Evolutionary conservation across 164 flowering plant genomes (phyloP).

Genomic region (Malania oleifera): DNA sequence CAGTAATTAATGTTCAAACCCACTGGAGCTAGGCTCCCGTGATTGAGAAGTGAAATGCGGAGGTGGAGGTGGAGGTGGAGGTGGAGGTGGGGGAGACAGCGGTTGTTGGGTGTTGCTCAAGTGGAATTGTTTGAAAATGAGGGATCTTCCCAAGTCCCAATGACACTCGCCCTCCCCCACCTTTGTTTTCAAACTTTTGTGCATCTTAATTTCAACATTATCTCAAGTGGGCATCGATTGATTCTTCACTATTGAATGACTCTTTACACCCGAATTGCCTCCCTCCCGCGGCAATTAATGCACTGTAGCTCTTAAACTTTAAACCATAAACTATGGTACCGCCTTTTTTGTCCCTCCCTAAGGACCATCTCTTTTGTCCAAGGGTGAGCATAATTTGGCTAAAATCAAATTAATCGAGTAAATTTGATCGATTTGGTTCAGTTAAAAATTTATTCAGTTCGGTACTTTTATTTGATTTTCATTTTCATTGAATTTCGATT

Average conservation of each 20-base stretch:
- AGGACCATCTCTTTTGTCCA: too few relatives aligned
- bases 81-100: slow-evolving; percentile 10
- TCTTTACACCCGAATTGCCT: not conserved
- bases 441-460: too few relatives aligned
- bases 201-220: not conserved
- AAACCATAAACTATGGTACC: too few relatives aligned
- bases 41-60: not conserved
- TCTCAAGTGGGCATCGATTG: slow-evolving; percentile 5
- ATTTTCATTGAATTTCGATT: too few relatives aligned
- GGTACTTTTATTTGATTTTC: too few relatives aligned
- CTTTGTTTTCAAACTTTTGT: not conserved
- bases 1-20: too few relatives aligned
- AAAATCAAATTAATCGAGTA: too few relatives aligned
- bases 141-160: slow-evolving; percentile 25
- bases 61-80: too few relatives aligned
- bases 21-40: slow-evolving; percentile 1
- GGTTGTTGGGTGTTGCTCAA: slow-evolving; percentile 9
- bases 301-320: too few relatives aligned
- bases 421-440: too few relatives aligned
- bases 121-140: slow-evolving; percentile 5
- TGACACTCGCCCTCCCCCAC: not conserved
- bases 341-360: too few relatives aligned
- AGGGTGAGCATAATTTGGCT: too few relatives aligned
- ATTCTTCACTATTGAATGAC: slow-evolving; percentile 7
- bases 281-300: not conserved